These are phyloP conservation scores for Scleromitrula shiraiana DNA, from an alignment of 2,329 filamentous ascomycete genomes.

Conservation along the genomic window DNA sequence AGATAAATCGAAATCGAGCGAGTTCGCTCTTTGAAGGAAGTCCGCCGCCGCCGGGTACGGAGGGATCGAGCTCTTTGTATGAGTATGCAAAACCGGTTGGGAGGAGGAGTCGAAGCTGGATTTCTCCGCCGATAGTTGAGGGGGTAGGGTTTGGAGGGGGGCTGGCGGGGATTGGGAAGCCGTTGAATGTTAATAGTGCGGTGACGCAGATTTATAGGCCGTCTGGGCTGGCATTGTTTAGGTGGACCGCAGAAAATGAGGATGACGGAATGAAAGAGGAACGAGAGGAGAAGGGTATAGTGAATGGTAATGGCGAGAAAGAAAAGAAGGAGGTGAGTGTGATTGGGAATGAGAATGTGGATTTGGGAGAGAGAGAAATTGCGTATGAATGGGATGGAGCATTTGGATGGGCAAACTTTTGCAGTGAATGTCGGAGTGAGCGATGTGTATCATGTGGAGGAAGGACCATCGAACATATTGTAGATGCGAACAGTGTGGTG, in stretches of 20 bases:
- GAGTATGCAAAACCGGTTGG: constrained; percentile 1
- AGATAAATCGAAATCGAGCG: background rate
- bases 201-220: background rate
- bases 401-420: constrained; percentile 1
- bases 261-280: background rate
- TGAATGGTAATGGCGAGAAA: no score
- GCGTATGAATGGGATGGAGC: constrained; percentile 7
- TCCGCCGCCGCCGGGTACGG: background rate
- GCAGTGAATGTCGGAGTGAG: background rate
- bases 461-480: background rate
- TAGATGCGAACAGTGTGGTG: background rate
- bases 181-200: background rate
- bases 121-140: background rate
- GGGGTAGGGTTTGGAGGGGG: no score
- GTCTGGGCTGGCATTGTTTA: background rate
- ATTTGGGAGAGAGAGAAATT: background rate
- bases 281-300: background rate
- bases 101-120: background rate
- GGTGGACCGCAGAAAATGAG: background rate
- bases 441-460: background rate
- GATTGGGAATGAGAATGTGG: no score
- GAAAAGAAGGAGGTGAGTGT: no score
- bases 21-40: background rate
- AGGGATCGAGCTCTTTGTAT: background rate
- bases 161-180: background rate